Conservation (phyloP, 257 asterid species). For the Verbena officinalis region DNA sequence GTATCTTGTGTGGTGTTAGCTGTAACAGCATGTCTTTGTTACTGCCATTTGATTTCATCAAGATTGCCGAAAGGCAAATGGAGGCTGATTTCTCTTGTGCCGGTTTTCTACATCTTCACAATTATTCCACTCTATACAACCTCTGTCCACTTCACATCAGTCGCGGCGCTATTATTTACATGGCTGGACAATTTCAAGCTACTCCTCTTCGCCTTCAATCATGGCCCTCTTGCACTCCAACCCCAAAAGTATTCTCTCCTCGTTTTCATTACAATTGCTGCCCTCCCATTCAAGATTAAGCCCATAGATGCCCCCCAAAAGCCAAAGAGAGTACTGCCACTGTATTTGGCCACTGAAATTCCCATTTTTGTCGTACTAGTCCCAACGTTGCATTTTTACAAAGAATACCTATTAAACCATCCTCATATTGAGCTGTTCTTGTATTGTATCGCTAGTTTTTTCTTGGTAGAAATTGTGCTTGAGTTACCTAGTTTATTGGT, state of each 20-base stretch:
- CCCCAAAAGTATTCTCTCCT: slow-evolving; percentile 39
- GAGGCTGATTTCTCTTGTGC: slow-evolving; percentile 53
- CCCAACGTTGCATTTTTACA: background rate
- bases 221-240: slow-evolving; percentile 55
- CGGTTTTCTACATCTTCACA: slow-evolving; percentile 44
- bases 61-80: slow-evolving; percentile 43
- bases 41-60: slow-evolving; percentile 43
- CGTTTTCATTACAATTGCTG: slow-evolving; percentile 45
- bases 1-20: slow-evolving; percentile 21
- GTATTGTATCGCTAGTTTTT: slow-evolving; percentile 41
- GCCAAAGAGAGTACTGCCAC: slow-evolving; percentile 35
- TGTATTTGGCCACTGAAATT: slow-evolving; percentile 40
- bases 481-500: slow-evolving; percentile 31
- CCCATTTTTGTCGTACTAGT: slow-evolving; percentile 28
- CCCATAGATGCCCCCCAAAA: slow-evolving; percentile 8
- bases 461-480: slow-evolving; percentile 44
- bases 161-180: slow-evolving; percentile 48
- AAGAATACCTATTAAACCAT: slow-evolving; percentile 12
- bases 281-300: slow-evolving; percentile 50
- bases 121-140: slow-evolving; percentile 43
- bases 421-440: slow-evolving; percentile 13
- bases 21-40: slow-evolving; percentile 40
- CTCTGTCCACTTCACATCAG: slow-evolving; percentile 42
- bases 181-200: slow-evolving; percentile 65
- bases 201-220: slow-evolving; percentile 59